Percentiles rank a stretch among this genome's conserved stretches.
Conservation (phyloP, 176 grass and related monocot species). For the Eragrostis nindensis region DNA sequence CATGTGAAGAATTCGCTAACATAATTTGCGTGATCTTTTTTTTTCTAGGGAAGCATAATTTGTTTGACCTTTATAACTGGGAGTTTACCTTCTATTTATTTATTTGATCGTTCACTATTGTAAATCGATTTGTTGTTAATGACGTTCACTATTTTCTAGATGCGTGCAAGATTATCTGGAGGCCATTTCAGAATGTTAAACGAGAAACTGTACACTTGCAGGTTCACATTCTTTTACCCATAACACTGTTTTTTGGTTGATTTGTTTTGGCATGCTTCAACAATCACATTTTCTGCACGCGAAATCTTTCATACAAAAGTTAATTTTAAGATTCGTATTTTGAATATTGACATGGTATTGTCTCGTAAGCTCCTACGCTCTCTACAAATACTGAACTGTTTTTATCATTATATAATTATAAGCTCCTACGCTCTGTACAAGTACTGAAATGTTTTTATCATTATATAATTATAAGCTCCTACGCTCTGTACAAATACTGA, state of each 20-base stretch:
- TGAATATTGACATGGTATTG: neutral
- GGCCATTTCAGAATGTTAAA: constrained; percentile 99
- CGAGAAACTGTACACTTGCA: constrained; percentile 93
- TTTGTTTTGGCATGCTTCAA: constrained; percentile 4
- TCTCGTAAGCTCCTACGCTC: neutral
- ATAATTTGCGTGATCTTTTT: neutral
- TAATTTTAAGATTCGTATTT: constrained; percentile 16
- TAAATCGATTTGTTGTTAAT: constrained; percentile 21
- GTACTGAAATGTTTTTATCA: too few species aligned
- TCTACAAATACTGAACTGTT: constrained; percentile 5
- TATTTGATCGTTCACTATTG: neutral
- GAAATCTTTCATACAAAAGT: neutral
- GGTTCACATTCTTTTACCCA: constrained; percentile 51
- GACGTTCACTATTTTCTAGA: constrained; percentile 55
- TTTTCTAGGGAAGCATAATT: neutral
- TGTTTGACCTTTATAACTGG: neutral
- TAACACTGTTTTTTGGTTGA: constrained; percentile 4
- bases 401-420: constrained; percentile 16
- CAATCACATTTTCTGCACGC: neutral
- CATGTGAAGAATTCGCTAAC: neutral
- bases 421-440: too few species aligned
- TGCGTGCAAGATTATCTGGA: constrained; percentile 90
- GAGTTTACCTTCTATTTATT: neutral
- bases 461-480: too few species aligned
- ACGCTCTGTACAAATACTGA: too few species aligned